Conservation (phyloP, 495 filamentous ascomycete species). For the Xylaria curta region DNA sequence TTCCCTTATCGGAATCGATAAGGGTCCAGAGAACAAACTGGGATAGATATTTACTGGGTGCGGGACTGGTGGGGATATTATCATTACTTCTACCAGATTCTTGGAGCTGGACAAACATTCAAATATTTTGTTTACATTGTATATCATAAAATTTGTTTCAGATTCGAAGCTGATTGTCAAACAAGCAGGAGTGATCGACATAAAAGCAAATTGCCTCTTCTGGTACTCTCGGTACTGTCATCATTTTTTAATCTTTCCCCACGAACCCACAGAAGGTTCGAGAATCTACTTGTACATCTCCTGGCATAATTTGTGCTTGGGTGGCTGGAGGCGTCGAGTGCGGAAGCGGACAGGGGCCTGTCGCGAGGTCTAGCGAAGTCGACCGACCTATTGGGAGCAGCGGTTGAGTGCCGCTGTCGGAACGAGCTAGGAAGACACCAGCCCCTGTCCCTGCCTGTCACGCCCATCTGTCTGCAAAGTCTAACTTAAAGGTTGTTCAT, state of each 20-base stretch:
- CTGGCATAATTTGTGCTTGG: slow-evolving; percentile 31
- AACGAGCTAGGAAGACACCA: slow-evolving; percentile 30
- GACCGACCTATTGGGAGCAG: slow-evolving; percentile 27
- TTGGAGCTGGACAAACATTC: not conserved
- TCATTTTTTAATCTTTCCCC: slow-evolving; percentile 16
- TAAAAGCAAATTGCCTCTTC: not conserved
- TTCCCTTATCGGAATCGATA: slow-evolving; percentile 10
- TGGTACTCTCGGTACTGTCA: not conserved
- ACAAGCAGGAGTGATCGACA: not conserved
- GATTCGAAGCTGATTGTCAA: not conserved
- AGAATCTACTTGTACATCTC: slow-evolving; percentile 41
- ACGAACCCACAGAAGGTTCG: slow-evolving; percentile 53
- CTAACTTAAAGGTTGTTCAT: slow-evolving; percentile 24
- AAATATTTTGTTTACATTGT: not conserved
- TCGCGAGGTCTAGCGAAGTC: slow-evolving; percentile 19
- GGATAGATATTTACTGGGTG: not conserved
- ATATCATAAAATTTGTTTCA: not conserved
- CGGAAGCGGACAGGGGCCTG: slow-evolving; percentile 6
- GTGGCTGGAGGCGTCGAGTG: slow-evolving; percentile 11
- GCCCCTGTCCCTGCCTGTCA: slow-evolving; percentile 22
- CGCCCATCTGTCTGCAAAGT: slow-evolving; percentile 8
- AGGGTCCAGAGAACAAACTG: not conserved
- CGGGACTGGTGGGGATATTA: not conserved
- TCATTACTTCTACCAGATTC: not conserved
- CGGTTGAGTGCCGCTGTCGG: slow-evolving; percentile 41